Base-by-base conservation (phyloP, 2,329 filamentous ascomycete species). In the Diaporthe australafricana region DNA sequence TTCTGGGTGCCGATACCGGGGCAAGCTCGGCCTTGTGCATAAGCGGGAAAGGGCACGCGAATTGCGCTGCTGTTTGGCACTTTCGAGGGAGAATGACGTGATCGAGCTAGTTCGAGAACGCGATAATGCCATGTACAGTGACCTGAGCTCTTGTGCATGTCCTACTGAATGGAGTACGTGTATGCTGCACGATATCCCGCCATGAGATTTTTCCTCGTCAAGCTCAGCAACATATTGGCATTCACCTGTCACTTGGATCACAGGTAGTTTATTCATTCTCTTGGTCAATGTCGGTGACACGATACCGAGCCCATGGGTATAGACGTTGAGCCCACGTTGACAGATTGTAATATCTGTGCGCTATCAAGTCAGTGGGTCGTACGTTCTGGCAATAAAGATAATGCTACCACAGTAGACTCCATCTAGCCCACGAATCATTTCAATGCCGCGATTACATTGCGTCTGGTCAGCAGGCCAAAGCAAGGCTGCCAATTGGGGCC, bases 1-100 rank as follows among this genome's bases (percentile, higher is more conserved):
- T 56, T 69, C 53, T 60, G 42, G 17, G 27, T 14, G 67, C 67
- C 67, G 67, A 69, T 69, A 69, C 53, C 67, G 67, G 67, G 56
- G 30, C 32, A 50, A 65, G 45, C 45, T 65, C 60, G 60, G 60
- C 60, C 42, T 65, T 11, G n/a, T 25, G 60, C 60, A 60, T 22
- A 9, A 14, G 12, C 27, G 60, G 42, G 25, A 20, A 7, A 7
- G 14, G 11, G 38, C 38, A 40, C 38, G 11, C 38, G 38, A 40
- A 40, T 40, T 40, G 38, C 38, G 38, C 38, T 40, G 42, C 42
- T 3, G 60, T 65, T 65, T 38, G 60, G 45, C 60, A 65, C n/a
- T 50, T 50, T 50, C 30, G 45, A 48, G 60, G 42, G 42, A 27
- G 30, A n/a, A 65, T 65, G 60, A 65, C 60, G 60, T 65, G 60